A percentile compares a stretch with the other conserved stretches of the same genome.
Conservation (phyloP, 2,329 filamentous ascomycete species). For the Aspergillus spinulosporus region DNA sequence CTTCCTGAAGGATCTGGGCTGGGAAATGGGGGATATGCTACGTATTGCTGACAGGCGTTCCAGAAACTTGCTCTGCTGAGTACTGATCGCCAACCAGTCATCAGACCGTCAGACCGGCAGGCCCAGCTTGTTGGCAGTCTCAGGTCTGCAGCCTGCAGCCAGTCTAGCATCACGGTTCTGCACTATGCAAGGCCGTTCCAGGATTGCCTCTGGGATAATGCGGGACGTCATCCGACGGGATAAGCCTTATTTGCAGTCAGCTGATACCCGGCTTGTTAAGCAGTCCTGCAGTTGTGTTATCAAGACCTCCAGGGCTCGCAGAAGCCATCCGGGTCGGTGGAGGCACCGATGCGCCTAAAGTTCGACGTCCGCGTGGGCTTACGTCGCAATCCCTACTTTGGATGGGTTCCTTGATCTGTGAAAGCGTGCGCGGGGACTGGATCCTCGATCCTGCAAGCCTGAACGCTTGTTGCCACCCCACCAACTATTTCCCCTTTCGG, state of each 20-base stretch:
- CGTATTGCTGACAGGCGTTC: neutral
- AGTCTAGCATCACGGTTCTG: neutral
- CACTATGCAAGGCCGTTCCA: neutral
- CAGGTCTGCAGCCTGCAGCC: neutral
- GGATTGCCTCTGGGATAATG: neutral
- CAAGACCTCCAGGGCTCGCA: neutral
- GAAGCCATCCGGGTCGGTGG: too few species aligned
- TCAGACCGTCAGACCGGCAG: neutral
- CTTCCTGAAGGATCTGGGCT: neutral
- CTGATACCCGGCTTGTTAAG: neutral
- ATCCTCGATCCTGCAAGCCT: neutral
- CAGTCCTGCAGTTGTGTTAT: neutral
- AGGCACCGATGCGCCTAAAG: neutral
- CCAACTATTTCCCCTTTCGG: neutral
- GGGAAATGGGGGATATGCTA: neutral
- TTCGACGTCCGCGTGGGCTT: neutral
- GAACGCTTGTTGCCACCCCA: neutral
- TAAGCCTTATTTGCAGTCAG: constrained; percentile 7
- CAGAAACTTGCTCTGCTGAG: too few species aligned
- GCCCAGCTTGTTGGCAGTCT: neutral
- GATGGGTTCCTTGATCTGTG: neutral
- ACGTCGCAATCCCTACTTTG: neutral
- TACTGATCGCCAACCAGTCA: neutral
- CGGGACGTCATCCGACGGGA: neutral
- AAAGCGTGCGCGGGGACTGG: neutral